Base-by-base conservation (phyloP, 1,139 yeast species). In the Yamadazyma jaroonii region DNA sequence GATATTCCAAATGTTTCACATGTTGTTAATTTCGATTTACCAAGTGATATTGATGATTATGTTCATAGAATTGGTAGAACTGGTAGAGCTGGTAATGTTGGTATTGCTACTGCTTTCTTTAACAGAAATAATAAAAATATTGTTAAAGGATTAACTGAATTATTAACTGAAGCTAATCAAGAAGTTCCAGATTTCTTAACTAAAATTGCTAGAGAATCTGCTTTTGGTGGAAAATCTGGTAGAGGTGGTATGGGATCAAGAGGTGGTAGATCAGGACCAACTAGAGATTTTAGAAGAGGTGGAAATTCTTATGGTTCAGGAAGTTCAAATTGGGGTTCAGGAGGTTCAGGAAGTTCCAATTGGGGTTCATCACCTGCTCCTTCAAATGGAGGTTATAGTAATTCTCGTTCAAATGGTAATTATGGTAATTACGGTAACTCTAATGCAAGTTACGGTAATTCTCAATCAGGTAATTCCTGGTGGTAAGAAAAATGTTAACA, bases 31-130 rank as follows among this genome's bases (percentile, higher is more conserved):
- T 92, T 84, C 63, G 98, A 92, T 63, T 77, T 92, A 64, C 98
- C 98, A 61, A 76, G 87, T 61, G 97, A 92, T 67, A 86, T 90
- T 59, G 98, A 92, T 67, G 98, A 92, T 69, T 92, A 92, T 62
- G 98, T 92, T 48, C 98, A 92, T 74, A 87, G 98, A 77, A 92
- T 92, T 62, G 98, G 98, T 78, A 94, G 98, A 84, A 92, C 98
- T 57, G 98, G 98, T 70, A 95, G 98, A 82, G 98, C 98, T 57
- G 98, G 98, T 78, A 92, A 92, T 74, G 82, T 85, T 49, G 98
- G 98, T 84, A 77, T 86, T 57, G 97, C 98, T 52, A 90, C 97
- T 52, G 95, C 98, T 39, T 92, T 92, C 76, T 88, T 92, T 72
- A 92, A 92, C 84, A 85, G 97, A 72, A 86, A 85, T 63, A 94